phyloP scores from a whole-genome alignment of 306 rosid species.

The Pyrus betulifolia region DNA sequence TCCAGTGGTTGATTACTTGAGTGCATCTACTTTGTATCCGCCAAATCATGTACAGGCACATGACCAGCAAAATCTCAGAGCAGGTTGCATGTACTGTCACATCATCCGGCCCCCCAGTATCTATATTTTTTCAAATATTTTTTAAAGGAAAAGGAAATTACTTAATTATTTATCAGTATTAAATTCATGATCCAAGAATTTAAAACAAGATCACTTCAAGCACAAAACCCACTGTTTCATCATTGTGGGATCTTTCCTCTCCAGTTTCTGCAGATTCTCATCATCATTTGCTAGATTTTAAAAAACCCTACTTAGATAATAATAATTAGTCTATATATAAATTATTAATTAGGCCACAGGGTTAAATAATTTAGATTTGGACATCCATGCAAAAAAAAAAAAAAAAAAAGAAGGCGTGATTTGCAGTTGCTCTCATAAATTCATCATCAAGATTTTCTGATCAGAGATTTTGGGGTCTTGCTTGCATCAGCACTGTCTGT shows the following conservation, averaged over 20 bases:
- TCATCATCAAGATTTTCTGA: not conserved
- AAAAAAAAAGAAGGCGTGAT: not conserved
- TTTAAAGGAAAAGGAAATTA: not conserved
- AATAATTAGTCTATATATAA: not conserved
- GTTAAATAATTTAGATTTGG: not conserved
- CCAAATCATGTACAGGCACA: conserved; percentile 4
- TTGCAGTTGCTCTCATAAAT: conserved; percentile 15
- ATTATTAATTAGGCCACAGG: conserved; percentile 2
- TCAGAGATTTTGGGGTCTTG: conserved; percentile 16
- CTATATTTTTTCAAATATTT: not conserved
- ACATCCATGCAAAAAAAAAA: conserved; percentile 1
- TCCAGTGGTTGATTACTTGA: not conserved
- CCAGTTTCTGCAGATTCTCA: not conserved
- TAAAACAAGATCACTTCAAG: not conserved
- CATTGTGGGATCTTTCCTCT: not conserved
- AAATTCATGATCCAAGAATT: conserved; percentile 1
- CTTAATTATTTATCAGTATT: not conserved
- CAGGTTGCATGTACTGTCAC: conserved; percentile 8
- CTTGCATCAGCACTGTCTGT: conserved; percentile 44
- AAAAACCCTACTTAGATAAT: not conserved
- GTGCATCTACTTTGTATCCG: not conserved
- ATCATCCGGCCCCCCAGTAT: not conserved
- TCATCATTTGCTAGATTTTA: not conserved
- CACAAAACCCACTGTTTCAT: not conserved
- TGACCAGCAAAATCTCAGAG: conserved; percentile 7